Evolutionary conservation across 768 basidiomycete genomes (phyloP), one percentile per base, ranked within the genome.

Genomic region (Termitomyces sp.): DNA sequence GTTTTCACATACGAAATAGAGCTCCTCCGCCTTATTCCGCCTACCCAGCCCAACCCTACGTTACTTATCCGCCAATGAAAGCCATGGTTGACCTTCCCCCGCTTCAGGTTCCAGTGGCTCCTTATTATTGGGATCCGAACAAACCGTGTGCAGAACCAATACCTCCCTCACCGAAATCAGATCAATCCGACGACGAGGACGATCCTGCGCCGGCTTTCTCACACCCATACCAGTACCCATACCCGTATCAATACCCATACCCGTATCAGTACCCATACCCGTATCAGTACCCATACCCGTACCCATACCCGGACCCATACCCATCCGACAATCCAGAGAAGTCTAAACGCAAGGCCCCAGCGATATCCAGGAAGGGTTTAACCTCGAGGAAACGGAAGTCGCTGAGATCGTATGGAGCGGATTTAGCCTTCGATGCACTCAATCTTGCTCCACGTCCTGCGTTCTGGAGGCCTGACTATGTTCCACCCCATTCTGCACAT

Each of bases 391-490:
- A 46, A 48, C 53, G 53, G 23, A 41, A 32, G 52, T 50, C 58
- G 5, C n/a, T 59, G 20, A 38, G 38, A 41, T 32, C 52, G 35
- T 49, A 32, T 55, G 52, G 46, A 4, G 54, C 48, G 6, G 53
- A 60, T 55, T 18, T 60, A 32, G 32, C 49, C 10, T 54, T 60
- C 38, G 61, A 58, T 50, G 32, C 55, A 13, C 43, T 57, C 1
- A 58, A 57, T 46, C 64, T 61, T 35, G 64, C 60, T 9, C 63
- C 59, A n/a, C 63, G 63, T 12, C 61, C 65, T 14, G n/a, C 30
- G 8, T 36, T 57, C 23, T 66, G 65, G 65, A 62, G 63, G 40
- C 55, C 36, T 13, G 65, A 64, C 32, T 66, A 61, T 48, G 49
- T 16, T 20, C 57, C 63, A 10, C 57, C 57, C 12, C 52, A 49